Percentiles rank a stretch among this genome's conserved stretches.
These are phyloP conservation scores for Phaseolus lunatus DNA, from an alignment of 306 rosid genomes.

Conservation along the genomic window DNA sequence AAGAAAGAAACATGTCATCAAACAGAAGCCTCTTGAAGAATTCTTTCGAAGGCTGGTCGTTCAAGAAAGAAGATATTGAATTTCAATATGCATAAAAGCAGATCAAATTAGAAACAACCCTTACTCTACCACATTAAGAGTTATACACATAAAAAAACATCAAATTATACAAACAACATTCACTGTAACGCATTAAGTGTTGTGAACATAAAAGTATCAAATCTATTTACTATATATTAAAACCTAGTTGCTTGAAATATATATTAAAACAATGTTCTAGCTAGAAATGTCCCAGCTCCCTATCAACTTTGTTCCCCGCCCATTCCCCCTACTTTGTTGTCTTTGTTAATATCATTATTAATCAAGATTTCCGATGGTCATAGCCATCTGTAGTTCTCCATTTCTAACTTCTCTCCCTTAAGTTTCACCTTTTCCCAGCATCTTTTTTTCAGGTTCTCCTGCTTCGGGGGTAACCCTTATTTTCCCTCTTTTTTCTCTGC, in stretches of 20 bases:
- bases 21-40: constrained; percentile 21
- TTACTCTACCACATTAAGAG: neutral
- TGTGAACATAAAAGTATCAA: neutral
- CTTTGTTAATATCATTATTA: neutral
- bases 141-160: neutral
- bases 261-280: neutral
- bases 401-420: neutral
- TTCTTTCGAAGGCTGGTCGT: neutral
- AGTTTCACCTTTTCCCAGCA: neutral
- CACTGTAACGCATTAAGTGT: neutral
- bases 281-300: neutral
- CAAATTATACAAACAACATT: neutral
- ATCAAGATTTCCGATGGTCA: neutral
- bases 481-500: neutral
- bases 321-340: neutral
- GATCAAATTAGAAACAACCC: constrained; percentile 4
- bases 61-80: constrained; percentile 24
- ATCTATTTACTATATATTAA: neutral
- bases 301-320: neutral
- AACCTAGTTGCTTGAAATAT: no score
- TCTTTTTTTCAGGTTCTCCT: neutral
- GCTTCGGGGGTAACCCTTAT: neutral
- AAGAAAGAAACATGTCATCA: constrained; percentile 3
- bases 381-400: neutral
- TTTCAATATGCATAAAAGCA: constrained; percentile 23